Percentiles rank a stretch among this genome's conserved stretches.
These are phyloP conservation scores for Niveomyces coronatus DNA, from an alignment of 2,329 filamentous ascomycete genomes.

Conservation along the genomic window DNA sequence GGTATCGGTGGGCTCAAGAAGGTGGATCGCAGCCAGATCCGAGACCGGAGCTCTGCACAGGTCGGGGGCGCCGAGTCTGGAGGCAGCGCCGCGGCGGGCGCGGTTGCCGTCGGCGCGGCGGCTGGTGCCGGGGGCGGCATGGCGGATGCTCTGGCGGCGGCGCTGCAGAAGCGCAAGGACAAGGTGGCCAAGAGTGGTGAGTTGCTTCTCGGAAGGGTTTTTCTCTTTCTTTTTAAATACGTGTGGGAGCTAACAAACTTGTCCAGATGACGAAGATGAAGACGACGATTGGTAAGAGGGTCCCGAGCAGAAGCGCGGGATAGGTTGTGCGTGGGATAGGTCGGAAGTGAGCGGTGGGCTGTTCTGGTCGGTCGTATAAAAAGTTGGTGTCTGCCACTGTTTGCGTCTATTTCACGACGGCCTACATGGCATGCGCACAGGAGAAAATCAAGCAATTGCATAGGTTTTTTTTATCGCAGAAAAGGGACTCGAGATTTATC, in stretches of 20 bases:
- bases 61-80: slow-evolving; percentile 42
- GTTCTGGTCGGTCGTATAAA: no score
- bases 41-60: slow-evolving; percentile 57
- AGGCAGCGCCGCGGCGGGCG: slow-evolving; percentile 41
- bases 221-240: background rate
- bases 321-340: no score
- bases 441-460: no score
- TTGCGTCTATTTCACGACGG: no score
- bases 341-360: no score
- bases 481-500: no score
- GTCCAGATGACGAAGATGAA: slow-evolving; percentile 62
- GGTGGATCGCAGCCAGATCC: slow-evolving; percentile 59
- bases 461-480: no score
- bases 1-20: slow-evolving; percentile 63
- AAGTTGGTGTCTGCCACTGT: no score
- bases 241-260: slow-evolving; percentile 10
- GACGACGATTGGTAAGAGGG: slow-evolving; percentile 59
- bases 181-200: slow-evolving; percentile 93
- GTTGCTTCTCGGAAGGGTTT: slow-evolving; percentile 33
- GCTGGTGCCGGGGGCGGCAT: slow-evolving; percentile 50
- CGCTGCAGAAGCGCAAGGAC: slow-evolving; percentile 73
- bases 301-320: background rate
- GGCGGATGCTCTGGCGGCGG: slow-evolving; percentile 72
- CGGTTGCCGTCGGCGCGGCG: slow-evolving; percentile 35
- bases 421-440: no score